Conservation (phyloP, 2,329 filamentous ascomycete genomes). For the Penicillium sp. region DNA sequence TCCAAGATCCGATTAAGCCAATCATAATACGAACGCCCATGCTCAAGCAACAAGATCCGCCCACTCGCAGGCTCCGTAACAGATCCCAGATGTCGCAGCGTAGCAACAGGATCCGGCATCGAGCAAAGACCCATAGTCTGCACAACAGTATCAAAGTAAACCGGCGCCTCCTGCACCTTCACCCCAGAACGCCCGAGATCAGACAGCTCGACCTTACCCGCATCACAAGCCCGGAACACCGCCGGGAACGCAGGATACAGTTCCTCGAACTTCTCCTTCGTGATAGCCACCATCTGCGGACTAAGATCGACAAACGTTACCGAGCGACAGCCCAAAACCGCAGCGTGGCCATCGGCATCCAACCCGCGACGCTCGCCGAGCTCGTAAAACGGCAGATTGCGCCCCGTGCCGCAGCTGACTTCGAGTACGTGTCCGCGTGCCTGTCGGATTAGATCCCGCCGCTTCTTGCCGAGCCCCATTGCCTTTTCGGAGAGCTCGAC, state of each 20-base stretch:
- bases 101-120: constrained; percentile 41
- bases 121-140: constrained; percentile 53
- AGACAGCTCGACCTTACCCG: constrained; percentile 27
- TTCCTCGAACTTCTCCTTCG: constrained; percentile 43
- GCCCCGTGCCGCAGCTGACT: constrained; percentile 50
- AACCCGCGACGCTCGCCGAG: constrained; percentile 36
- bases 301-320: constrained; percentile 50
- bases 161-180: background rate
- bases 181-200: background rate
- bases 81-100: constrained; percentile 41
- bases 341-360: constrained; percentile 30
- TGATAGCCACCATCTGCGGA: constrained; percentile 47
- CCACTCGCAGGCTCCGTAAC: constrained; percentile 42
- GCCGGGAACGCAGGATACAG: constrained; percentile 33
- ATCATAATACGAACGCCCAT: constrained; percentile 47
- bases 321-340: constrained; percentile 37
- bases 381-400: constrained; percentile 48
- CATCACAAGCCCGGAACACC: constrained; percentile 39
- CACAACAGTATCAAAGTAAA: constrained; percentile 47
- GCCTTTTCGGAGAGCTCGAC: constrained; percentile 45
- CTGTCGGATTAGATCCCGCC: constrained; percentile 41
- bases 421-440: constrained; percentile 50
- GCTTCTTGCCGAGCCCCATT: constrained; percentile 41
- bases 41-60: constrained; percentile 48
- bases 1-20: constrained; percentile 50